Conservation (phyloP, 805 yeast genomes). For the Pichia californica region DNA sequence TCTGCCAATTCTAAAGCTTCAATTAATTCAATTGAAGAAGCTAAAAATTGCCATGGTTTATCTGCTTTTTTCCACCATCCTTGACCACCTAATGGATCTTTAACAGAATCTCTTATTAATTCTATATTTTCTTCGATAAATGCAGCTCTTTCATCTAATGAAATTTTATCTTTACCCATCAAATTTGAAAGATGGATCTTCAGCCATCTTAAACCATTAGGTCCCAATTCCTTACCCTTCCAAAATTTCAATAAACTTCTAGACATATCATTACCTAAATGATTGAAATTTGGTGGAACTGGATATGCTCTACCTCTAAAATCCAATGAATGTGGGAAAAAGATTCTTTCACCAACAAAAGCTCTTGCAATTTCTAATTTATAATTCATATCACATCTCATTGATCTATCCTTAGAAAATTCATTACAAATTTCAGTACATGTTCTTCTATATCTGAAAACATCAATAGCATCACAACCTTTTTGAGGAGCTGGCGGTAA, state of each 20-base stretch:
- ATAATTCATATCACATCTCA: slow-evolving; percentile 90
- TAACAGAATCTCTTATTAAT: slow-evolving; percentile 51
- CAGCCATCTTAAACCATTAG: slow-evolving; percentile 61
- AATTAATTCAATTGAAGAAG: slow-evolving; percentile 59
- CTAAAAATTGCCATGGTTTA: slow-evolving; percentile 78
- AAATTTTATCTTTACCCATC: slow-evolving; percentile 68
- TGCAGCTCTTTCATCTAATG: slow-evolving; percentile 54
- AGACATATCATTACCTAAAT: slow-evolving; percentile 72
- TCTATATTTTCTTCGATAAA: slow-evolving; percentile 54
- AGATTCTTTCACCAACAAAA: slow-evolving; percentile 69
- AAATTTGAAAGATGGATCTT: slow-evolving; percentile 70
- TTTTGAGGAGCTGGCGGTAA: slow-evolving; percentile 52
- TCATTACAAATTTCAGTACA: slow-evolving; percentile 54
- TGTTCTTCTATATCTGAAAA: slow-evolving; percentile 60
- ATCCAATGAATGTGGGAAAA: slow-evolving; percentile 76
- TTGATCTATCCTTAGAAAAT: slow-evolving; percentile 66
- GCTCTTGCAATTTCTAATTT: slow-evolving; percentile 94
- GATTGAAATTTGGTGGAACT: slow-evolving; percentile 72
- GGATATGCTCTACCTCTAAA: slow-evolving; percentile 86
- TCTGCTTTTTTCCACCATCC: slow-evolving; percentile 72
- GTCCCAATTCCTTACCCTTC: slow-evolving; percentile 68
- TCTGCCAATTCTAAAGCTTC: slow-evolving; percentile 56
- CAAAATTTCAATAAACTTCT: slow-evolving; percentile 67
- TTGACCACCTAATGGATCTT: slow-evolving; percentile 49
- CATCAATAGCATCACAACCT: slow-evolving; percentile 65